Percentiles rank a stretch among this genome's conserved stretches.
These are phyloP conservation scores for Eragrostis nindensis DNA, from an alignment of 176 grass and related monocot species.

Conservation along the genomic window DNA sequence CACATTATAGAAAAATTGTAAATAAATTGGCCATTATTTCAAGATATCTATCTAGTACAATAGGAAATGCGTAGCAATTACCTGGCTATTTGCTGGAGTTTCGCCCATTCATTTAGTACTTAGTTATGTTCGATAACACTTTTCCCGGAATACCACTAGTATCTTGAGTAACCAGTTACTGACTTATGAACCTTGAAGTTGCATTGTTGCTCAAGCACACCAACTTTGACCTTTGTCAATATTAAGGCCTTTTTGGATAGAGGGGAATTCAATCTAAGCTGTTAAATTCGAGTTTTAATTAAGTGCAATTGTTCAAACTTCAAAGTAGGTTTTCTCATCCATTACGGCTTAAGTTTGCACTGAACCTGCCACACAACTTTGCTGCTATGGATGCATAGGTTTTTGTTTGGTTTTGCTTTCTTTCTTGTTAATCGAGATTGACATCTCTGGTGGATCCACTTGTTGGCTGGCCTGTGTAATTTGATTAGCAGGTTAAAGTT, in stretches of 20 bases:
- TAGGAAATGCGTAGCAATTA: not conserved
- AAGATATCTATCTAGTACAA: not conserved
- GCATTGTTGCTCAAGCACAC: no score
- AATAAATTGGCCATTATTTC: not conserved
- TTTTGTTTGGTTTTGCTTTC: not conserved
- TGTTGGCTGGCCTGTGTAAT: not conserved
- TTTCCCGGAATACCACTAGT: not conserved
- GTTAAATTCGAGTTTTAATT: not conserved
- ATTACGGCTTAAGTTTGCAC: not conserved
- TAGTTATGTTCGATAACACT: not conserved
- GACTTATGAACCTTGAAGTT: not conserved
- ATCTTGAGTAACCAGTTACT: not conserved
- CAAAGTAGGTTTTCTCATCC: not conserved
- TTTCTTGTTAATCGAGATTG: not conserved
- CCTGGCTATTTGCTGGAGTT: not conserved
- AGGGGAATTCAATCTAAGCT: not conserved
- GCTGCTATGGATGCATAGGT: not conserved
- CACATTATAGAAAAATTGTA: no score
- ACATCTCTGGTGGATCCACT: not conserved
- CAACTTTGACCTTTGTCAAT: not conserved
- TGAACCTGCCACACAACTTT: not conserved
- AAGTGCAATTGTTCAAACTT: not conserved
- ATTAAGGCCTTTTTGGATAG: not conserved
- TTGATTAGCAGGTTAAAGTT: not conserved
- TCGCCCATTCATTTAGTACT: not conserved